phyloP scores from a whole-genome alignment of 139 green algal species.

The Chlorella sp. region DNA sequence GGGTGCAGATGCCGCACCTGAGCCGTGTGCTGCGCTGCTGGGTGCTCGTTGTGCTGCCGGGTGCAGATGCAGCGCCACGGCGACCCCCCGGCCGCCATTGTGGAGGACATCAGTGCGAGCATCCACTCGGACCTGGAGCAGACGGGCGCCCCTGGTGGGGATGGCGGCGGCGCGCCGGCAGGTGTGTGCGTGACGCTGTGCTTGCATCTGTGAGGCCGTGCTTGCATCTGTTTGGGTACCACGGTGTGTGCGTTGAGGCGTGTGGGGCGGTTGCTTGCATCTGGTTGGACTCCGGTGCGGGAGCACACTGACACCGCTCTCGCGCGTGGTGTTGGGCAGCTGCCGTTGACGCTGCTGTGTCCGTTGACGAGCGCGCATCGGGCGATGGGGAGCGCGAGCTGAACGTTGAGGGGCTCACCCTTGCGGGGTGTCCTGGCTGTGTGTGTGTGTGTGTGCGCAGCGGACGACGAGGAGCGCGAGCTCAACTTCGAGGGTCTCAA shows the following conservation, averaged over 20 bases:
- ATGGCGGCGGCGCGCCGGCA: background rate
- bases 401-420: too few relatives aligned
- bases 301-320: too few relatives aligned
- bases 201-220: too few relatives aligned
- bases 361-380: background rate
- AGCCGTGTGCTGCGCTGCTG: conserved; percentile 46
- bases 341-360: background rate
- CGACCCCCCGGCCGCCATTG: conserved; percentile 73
- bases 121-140: background rate
- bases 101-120: conserved; percentile 57
- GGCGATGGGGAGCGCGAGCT: too few relatives aligned
- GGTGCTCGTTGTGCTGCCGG: too few relatives aligned
- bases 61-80: conserved; percentile 83
- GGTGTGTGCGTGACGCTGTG: background rate
- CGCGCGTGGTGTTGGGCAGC: too few relatives aligned
- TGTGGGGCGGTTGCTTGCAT: too few relatives aligned
- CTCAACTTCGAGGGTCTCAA: conserved; percentile 18
- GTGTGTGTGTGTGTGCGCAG: background rate
- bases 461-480: conserved; percentile 1
- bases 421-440: too few relatives aligned
- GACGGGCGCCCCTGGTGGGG: conserved; percentile 3
- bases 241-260: too few relatives aligned
- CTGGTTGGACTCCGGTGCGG: too few relatives aligned
- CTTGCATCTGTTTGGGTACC: too few relatives aligned
- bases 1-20: conserved; percentile 42